phyloP scores from a whole-genome alignment of 129 eudicot genomes.

The Tagetes erecta region DNA sequence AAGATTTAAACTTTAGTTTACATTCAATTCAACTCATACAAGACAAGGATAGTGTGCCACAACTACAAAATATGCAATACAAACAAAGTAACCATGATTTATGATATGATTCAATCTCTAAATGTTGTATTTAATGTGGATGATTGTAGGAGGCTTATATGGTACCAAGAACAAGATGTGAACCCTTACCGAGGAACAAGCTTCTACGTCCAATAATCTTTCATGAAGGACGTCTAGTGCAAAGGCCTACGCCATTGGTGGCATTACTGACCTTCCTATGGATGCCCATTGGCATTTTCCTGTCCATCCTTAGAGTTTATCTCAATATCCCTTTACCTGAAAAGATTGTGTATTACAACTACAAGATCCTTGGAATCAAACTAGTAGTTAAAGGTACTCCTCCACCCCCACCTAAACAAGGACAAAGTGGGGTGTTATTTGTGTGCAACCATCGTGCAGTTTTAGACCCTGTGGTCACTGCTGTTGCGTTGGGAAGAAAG shows the following conservation, averaged over 20 bases:
- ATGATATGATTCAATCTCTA: background rate
- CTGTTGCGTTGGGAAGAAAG: slow-evolving; percentile 78
- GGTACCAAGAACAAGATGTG: slow-evolving; percentile 56
- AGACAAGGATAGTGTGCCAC: background rate
- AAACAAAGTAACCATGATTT: background rate
- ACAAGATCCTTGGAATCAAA: slow-evolving; percentile 68
- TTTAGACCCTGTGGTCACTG: slow-evolving; percentile 68
- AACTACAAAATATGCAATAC: background rate
- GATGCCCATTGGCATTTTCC: slow-evolving; percentile 76
- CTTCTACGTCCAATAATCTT: slow-evolving; percentile 73
- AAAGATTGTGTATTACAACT: slow-evolving; percentile 56
- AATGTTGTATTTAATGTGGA: background rate
- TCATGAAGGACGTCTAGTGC: slow-evolving; percentile 87
- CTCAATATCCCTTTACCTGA: slow-evolving; percentile 68
- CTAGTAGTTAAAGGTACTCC: slow-evolving; percentile 81
- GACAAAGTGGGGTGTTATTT: slow-evolving; percentile 69
- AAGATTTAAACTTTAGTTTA: background rate
- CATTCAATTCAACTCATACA: background rate
- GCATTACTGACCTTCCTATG: slow-evolving; percentile 70
- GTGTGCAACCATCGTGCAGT: slow-evolving; percentile 91
- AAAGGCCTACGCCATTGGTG: slow-evolving; percentile 72
- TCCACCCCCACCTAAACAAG: slow-evolving; percentile 66
- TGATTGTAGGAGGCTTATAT: slow-evolving; percentile 73
- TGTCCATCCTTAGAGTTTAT: slow-evolving; percentile 63
- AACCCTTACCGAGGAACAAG: slow-evolving; percentile 61